Conservation (phyloP, 148 eudicot genomes). For the Rhododendron henanense region DNA sequence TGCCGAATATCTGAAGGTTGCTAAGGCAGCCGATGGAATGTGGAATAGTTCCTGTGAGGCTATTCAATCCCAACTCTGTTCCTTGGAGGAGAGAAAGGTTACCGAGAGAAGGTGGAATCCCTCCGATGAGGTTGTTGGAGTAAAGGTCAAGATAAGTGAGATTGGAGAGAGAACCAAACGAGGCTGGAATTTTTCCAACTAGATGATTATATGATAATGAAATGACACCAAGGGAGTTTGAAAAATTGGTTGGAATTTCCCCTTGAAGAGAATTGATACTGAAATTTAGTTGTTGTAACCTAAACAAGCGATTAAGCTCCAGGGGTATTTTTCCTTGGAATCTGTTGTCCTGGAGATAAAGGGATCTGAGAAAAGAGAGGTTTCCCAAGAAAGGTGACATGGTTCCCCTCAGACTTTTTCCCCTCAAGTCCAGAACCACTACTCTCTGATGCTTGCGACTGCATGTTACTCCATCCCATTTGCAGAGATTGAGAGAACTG, state of each 20-base stretch:
- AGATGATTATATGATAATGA: fast-evolving
- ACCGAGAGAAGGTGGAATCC: not conserved
- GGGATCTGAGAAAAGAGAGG: not conserved
- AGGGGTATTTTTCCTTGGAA: not conserved
- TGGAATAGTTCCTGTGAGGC: not conserved
- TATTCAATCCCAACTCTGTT: fast-evolving
- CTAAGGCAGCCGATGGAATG: not conserved
- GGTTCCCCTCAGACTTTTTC: not conserved
- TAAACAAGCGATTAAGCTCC: not conserved
- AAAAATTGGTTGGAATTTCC: not conserved
- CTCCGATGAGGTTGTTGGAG: not conserved
- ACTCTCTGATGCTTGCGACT: not conserved
- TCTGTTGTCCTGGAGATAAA: not conserved
- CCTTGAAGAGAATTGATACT: not conserved
- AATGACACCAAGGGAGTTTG: not conserved
- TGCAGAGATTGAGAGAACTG: not conserved
- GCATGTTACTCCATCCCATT: not conserved
- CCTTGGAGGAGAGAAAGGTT: not conserved
- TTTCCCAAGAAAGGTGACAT: slow-evolving; percentile 4
- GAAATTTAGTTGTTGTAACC: not conserved
- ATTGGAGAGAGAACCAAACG: not conserved
- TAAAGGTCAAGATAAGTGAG: not conserved
- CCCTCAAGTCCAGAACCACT: not conserved
- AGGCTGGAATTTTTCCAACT: not conserved
- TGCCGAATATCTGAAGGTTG: not conserved